phyloP scores from a whole-genome alignment of 1,284 basidiomycete species.

The Earliella scabrosa region DNA sequence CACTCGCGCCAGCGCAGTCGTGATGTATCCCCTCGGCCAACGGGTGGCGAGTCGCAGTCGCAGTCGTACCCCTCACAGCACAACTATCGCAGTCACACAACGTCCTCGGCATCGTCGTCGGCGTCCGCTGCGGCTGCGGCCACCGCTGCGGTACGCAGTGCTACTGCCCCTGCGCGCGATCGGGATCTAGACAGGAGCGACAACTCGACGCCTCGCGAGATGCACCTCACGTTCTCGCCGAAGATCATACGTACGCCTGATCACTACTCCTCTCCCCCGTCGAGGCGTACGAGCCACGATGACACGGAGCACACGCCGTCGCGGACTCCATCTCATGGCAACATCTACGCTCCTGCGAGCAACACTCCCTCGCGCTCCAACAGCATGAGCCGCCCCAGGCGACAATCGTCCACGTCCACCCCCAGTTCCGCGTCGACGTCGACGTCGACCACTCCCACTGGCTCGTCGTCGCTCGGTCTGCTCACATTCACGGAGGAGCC shows the following conservation, averaged over 20 bases:
- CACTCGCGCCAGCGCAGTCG: conserved; percentile 19
- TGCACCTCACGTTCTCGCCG: conserved; percentile 67
- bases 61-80: background rate
- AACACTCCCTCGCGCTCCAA: conserved; percentile 26
- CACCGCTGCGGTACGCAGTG: background rate
- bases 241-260: conserved; percentile 68
- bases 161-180: conserved; percentile 15
- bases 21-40: conserved; percentile 17
- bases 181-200: conserved; percentile 29
- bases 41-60: background rate
- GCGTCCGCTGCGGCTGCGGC: conserved; percentile 18
- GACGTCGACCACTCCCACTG: conserved; percentile 27
- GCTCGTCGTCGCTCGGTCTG: conserved; percentile 26
- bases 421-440: conserved; percentile 14
- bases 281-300: conserved; percentile 13
- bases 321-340: conserved; percentile 23
- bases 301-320: conserved; percentile 21
- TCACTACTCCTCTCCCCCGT: conserved; percentile 43
- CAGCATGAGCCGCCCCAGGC: conserved; percentile 17
- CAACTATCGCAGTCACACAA: conserved; percentile 15
- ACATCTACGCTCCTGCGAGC: conserved; percentile 29
- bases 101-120: conserved; percentile 12
- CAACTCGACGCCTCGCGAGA: conserved; percentile 51
- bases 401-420: conserved; percentile 27
- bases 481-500: conserved; percentile 57